phyloP scores from a whole-genome alignment of 805 yeast genomes.

The Wickerhamomyces chambardii region DNA sequence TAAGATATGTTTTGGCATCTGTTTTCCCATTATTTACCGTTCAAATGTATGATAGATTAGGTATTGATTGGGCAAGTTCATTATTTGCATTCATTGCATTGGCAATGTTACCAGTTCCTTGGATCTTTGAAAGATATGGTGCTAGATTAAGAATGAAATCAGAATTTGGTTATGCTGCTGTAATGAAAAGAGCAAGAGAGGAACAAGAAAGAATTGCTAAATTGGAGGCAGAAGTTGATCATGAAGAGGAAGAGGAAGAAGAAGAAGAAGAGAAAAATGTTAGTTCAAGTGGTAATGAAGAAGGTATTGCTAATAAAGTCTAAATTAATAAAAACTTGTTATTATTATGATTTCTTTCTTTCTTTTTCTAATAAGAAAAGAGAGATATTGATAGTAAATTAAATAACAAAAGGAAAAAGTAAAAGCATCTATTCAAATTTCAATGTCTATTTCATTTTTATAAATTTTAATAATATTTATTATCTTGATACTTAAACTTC shows the following conservation, averaged over 20 bases:
- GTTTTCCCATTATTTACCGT: slow-evolving; percentile 80
- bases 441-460: no score
- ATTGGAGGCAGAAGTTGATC: slow-evolving; percentile 8
- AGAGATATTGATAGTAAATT: no score
- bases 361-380: no score
- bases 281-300: not conserved
- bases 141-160: slow-evolving; percentile 45
- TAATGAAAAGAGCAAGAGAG: slow-evolving; percentile 26
- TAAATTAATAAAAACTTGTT: no score
- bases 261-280: not conserved
- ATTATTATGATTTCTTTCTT: no score
- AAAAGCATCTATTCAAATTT: no score
- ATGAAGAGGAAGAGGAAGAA: slow-evolving; percentile 3
- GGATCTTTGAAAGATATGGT: slow-evolving; percentile 56
- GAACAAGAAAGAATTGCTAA: slow-evolving; percentile 18
- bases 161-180: slow-evolving; percentile 50
- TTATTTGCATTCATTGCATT: slow-evolving; percentile 56
- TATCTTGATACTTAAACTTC: no score
- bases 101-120: slow-evolving; percentile 68
- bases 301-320: not conserved
- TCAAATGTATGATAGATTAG: slow-evolving; percentile 70
- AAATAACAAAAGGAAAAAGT: no score
- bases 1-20: slow-evolving; percentile 67
- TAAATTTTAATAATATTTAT: no score
- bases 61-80: slow-evolving; percentile 75